Conservation (phyloP, 768 basidiomycete genomes). For the Termitomyces sp. region DNA sequence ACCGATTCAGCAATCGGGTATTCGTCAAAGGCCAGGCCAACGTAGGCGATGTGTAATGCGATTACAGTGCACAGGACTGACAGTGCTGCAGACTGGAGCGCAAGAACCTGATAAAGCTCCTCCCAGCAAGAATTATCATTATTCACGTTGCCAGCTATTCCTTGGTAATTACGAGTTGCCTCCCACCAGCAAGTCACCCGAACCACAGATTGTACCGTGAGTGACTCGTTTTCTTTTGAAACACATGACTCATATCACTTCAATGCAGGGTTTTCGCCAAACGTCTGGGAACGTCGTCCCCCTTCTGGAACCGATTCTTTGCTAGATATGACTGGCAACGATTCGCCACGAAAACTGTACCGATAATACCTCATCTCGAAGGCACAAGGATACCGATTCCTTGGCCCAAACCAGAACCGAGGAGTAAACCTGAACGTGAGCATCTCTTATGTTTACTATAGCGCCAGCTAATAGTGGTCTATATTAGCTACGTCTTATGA, state of each 20-base stretch:
- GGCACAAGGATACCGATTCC: slow-evolving; percentile 46
- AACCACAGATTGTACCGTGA: slow-evolving; percentile 40
- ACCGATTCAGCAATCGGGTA: slow-evolving; percentile 65
- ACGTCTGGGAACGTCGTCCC: slow-evolving; percentile 56
- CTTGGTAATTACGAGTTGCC: slow-evolving; percentile 62
- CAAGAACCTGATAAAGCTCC: slow-evolving; percentile 24
- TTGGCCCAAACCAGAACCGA: slow-evolving; percentile 57
- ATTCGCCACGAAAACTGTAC: slow-evolving; percentile 59
- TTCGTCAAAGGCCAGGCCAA: slow-evolving; percentile 43
- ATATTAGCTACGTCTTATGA: slow-evolving; percentile 54
- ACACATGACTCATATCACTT: background rate
- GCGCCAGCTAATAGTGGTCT: background rate
- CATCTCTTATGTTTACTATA: background rate
- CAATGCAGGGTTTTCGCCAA: slow-evolving; percentile 66
- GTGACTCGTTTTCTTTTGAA: slow-evolving; percentile 15
- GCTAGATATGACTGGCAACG: slow-evolving; percentile 70
- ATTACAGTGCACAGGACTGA: background rate
- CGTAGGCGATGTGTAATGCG: slow-evolving; percentile 16
- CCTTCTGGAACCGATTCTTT: slow-evolving; percentile 50
- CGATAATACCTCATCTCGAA: slow-evolving; percentile 41
- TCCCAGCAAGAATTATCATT: slow-evolving; percentile 53
- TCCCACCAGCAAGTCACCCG: slow-evolving; percentile 29
- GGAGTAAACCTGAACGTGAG: slow-evolving; percentile 39
- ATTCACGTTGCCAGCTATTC: slow-evolving; percentile 76
- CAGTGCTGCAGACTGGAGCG: slow-evolving; percentile 13